Conservation (phyloP, 768 basidiomycete genomes). For the Boletus insuetus region DNA sequence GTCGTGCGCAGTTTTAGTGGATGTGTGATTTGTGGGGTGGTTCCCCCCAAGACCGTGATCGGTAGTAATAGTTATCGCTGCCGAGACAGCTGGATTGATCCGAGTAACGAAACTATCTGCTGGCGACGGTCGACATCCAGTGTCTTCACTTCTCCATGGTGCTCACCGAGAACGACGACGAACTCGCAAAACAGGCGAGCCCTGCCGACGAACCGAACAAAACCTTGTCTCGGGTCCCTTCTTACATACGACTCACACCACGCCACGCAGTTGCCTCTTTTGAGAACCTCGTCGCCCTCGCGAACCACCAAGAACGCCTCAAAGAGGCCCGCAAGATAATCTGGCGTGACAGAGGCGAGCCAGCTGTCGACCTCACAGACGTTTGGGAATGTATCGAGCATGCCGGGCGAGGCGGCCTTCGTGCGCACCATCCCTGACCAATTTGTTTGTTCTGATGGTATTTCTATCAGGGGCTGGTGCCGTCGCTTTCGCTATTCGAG, state of each 20-base stretch:
- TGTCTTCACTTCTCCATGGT: conserved; percentile 1
- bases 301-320: conserved; percentile 77
- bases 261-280: conserved; percentile 66
- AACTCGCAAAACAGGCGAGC: background rate
- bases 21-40: background rate
- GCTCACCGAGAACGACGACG: conserved; percentile 1
- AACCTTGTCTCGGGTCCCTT: conserved; percentile 20
- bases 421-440: conserved; percentile 43
- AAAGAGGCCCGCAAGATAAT: conserved; percentile 74
- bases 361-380: conserved; percentile 61
- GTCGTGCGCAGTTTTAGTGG: background rate
- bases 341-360: conserved; percentile 78
- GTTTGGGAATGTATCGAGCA: conserved; percentile 68
- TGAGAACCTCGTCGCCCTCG: conserved; percentile 80
- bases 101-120: background rate
- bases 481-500: conserved; percentile 78
- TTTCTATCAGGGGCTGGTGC: conserved; percentile 64
- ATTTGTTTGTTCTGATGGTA: background rate
- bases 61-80: background rate
- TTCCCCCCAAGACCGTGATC: background rate
- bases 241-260: conserved; percentile 53
- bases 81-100: background rate
- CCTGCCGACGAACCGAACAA: background rate
- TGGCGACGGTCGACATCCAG: background rate
- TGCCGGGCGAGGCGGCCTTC: conserved; percentile 64